phyloP scores from a whole-genome alignment of 1,284 basidiomycete genomes.

The Vanrija pseudolonga region DNA sequence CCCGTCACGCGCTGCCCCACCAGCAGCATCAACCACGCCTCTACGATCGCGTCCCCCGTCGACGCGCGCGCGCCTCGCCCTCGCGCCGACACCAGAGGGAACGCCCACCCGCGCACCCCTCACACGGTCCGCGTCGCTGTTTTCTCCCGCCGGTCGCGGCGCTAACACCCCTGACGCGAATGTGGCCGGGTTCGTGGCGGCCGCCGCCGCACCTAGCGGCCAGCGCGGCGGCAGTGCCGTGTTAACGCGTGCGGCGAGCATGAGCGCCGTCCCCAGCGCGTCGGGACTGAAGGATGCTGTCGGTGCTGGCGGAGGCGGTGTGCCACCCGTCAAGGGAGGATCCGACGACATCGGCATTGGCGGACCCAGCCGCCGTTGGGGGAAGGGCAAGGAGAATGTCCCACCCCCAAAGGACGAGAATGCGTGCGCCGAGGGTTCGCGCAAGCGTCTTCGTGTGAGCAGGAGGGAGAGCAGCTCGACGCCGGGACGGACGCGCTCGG shows the following conservation, averaged over 20 bases:
- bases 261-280: conserved; percentile 26
- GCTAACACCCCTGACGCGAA: conserved; percentile 6
- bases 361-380: conserved; percentile 12
- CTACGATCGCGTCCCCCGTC: conserved; percentile 14
- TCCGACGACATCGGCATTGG: conserved; percentile 6
- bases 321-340: conserved; percentile 12
- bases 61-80: conserved; percentile 5
- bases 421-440: conserved; percentile 12
- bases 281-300: conserved; percentile 4
- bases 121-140: conserved; percentile 25
- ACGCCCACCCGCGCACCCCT: conserved; percentile 5
- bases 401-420: conserved; percentile 34
- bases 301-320: conserved; percentile 4
- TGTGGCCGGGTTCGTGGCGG: neutral
- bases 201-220: neutral
- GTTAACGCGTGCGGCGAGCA: conserved; percentile 16
- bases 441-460: conserved; percentile 34
- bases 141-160: conserved; percentile 25
- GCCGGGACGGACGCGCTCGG: conserved; percentile 26
- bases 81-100: neutral
- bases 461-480: neutral
- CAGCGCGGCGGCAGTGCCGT: conserved; percentile 8
- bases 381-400: conserved; percentile 46
- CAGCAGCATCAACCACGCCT: conserved; percentile 6
- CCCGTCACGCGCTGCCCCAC: neutral